Percentiles rank a stretch among this genome's conserved stretches.
phyloP scores from a whole-genome alignment of 371 early-diverging fungal genomes.

The Actinomortierella ambigua region DNA sequence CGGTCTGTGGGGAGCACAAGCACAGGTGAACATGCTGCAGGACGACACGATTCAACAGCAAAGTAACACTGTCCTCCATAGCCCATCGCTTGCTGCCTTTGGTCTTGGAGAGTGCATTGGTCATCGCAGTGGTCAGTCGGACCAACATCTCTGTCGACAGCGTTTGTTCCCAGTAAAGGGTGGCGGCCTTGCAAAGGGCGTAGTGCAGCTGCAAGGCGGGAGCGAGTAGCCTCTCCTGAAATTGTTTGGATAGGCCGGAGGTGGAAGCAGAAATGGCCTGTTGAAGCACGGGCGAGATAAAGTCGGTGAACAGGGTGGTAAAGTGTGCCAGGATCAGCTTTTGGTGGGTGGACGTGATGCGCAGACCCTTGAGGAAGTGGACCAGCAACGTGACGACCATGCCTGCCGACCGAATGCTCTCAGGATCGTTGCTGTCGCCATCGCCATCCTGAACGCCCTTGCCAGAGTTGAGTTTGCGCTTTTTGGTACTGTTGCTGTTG shows the following conservation, averaged over 20 bases:
- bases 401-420: constrained; percentile 15
- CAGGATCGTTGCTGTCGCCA: constrained; percentile 18
- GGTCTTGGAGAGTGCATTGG: not conserved
- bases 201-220: constrained; percentile 59
- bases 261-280: constrained; percentile 3
- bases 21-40: constrained; percentile 37
- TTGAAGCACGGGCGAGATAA: constrained; percentile 29
- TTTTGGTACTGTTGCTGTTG: constrained; percentile 10
- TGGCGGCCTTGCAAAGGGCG: constrained; percentile 50
- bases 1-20: constrained; percentile 14
- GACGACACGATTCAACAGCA: constrained; percentile 28
- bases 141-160: constrained; percentile 7
- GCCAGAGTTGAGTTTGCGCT: constrained; percentile 43
- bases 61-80: not conserved
- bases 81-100: not conserved
- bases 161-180: constrained; percentile 48
- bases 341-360: constrained; percentile 51
- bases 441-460: too few species aligned
- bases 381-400: constrained; percentile 46
- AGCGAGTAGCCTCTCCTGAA: constrained; percentile 27
- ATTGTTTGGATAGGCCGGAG: constrained; percentile 12
- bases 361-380: constrained; percentile 52
- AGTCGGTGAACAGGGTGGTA: constrained; percentile 21
- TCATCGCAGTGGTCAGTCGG: not conserved
- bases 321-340: constrained; percentile 34